Conservation (phyloP, 352 stramenopile species). For the Elongisporangium undulatum region DNA sequence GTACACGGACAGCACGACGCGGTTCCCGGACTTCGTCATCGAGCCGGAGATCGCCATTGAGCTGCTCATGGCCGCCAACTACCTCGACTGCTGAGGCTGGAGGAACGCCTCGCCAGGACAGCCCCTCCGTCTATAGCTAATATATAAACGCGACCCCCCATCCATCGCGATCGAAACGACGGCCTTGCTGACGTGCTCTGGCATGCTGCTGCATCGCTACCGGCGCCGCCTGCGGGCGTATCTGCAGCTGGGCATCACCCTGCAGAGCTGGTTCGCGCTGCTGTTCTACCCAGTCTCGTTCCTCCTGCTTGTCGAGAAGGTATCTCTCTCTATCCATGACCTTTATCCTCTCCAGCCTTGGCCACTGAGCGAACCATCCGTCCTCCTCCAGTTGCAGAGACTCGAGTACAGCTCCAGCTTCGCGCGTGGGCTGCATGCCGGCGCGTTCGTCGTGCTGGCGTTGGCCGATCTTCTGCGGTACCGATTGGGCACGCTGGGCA, state of each 20-base stretch:
- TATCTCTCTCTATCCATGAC: slow-evolving; percentile 10
- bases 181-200: neutral
- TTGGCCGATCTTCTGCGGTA: slow-evolving; percentile 43
- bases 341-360: neutral
- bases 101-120: neutral
- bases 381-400: slow-evolving; percentile 16
- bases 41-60: slow-evolving; percentile 97
- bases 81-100: slow-evolving; percentile 84
- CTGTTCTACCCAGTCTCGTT: slow-evolving; percentile 62
- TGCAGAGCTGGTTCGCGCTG: slow-evolving; percentile 43
- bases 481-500: slow-evolving; percentile 52
- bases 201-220: slow-evolving; percentile 30
- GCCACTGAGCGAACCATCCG: slow-evolving; percentile 3
- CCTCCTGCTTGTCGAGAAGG: slow-evolving; percentile 61
- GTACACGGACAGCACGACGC: slow-evolving; percentile 92
- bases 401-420: slow-evolving; percentile 41
- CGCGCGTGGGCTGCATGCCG: slow-evolving; percentile 29
- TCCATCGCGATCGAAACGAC: slow-evolving; percentile 8
- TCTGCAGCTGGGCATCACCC: slow-evolving; percentile 58
- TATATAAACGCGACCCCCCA: slow-evolving; percentile 10
- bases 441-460: slow-evolving; percentile 39
- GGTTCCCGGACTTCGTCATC: slow-evolving; percentile 97
- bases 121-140: slow-evolving; percentile 4
- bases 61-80: slow-evolving; percentile 97
- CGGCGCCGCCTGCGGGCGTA: slow-evolving; percentile 35